Percentiles rank a stretch among this genome's conserved stretches.
These are phyloP conservation scores for Backusella circina DNA, from an alignment of 192 early-diverging fungal species.

Conservation along the genomic window DNA sequence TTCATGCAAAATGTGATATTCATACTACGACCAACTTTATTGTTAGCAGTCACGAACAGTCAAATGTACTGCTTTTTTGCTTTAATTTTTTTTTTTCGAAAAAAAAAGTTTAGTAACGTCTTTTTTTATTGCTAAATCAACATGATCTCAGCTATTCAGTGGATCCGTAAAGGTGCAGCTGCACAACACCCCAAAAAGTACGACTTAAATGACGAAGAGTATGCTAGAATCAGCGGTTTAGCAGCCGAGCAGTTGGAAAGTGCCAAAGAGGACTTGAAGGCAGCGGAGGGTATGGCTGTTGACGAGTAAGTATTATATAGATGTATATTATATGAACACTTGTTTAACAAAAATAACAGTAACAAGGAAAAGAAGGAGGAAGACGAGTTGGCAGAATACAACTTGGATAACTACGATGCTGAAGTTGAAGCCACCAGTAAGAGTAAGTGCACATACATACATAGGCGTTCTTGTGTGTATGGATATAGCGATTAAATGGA, in stretches of 20 bases:
- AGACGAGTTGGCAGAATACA: conserved; percentile 76
- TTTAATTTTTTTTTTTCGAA: background rate
- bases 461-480: background rate
- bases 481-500: background rate
- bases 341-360: background rate
- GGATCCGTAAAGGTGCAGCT: conserved; percentile 95
- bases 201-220: conserved; percentile 88
- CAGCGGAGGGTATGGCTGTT: conserved; percentile 40
- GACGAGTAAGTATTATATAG: conserved; percentile 22
- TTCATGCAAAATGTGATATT: background rate
- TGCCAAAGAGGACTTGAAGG: conserved; percentile 57
- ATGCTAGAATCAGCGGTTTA: conserved; percentile 68
- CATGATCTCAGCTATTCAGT: conserved; percentile 92
- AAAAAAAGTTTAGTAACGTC: background rate
- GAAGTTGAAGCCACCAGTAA: conserved; percentile 51
- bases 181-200: conserved; percentile 73
- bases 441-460: conserved; percentile 14
- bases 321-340: background rate
- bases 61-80: background rate
- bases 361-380: conserved; percentile 35
- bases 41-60: background rate
- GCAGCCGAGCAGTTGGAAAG: conserved; percentile 62
- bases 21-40: background rate
- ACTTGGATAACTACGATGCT: conserved; percentile 92
- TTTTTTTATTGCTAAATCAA: conserved; percentile 1